Percentiles rank a stretch among this genome's conserved stretches.
Evolutionary conservation across 148 eudicot species (phyloP).

Genomic region (Rhododendron williamsianum): DNA sequence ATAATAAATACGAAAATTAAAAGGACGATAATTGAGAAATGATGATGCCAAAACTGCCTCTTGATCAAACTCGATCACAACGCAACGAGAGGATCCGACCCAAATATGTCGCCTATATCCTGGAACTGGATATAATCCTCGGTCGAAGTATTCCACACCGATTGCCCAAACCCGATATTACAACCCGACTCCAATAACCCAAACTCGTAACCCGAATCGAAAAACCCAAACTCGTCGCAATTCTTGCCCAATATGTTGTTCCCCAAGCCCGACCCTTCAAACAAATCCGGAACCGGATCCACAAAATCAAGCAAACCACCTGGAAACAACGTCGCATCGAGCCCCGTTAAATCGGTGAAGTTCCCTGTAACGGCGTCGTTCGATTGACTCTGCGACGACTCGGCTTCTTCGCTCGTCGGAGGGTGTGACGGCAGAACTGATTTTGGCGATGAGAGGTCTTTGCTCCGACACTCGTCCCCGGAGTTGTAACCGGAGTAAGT

Average conservation of each 20-base stretch:
- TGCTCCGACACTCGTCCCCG: conserved; percentile 37
- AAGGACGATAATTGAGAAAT: not conserved
- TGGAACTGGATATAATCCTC: conserved; percentile 48
- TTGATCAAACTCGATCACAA: conserved; percentile 11
- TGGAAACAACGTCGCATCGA: conserved; percentile 34
- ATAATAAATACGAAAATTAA: not conserved
- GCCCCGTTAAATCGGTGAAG: conserved; percentile 14
- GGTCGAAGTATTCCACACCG: conserved; percentile 19
- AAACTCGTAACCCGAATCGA: conserved; percentile 22
- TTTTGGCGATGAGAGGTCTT: conserved; percentile 39
- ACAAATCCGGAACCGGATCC: conserved; percentile 32
- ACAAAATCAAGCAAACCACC: conserved; percentile 39
- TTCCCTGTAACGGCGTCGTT: conserved; percentile 10
- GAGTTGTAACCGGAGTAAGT: conserved; percentile 31
- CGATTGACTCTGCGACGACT: conserved; percentile 18
- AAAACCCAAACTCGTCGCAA: conserved; percentile 11
- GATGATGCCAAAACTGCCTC: no score
- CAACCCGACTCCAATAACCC: conserved; percentile 12
- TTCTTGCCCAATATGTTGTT: conserved; percentile 24
- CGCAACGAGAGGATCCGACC: conserved; percentile 60
- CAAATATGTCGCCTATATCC: conserved; percentile 68
- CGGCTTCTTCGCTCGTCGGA: conserved; percentile 18
- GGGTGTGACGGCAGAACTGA: conserved; percentile 49
- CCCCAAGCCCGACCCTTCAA: conserved; percentile 21
- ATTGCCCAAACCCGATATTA: conserved; percentile 16